Percentiles rank a stretch among this genome's conserved stretches.
These are phyloP conservation scores for Aspergillus jensenii DNA, from an alignment of 2,329 filamentous ascomycete species.

Conservation along the genomic window DNA sequence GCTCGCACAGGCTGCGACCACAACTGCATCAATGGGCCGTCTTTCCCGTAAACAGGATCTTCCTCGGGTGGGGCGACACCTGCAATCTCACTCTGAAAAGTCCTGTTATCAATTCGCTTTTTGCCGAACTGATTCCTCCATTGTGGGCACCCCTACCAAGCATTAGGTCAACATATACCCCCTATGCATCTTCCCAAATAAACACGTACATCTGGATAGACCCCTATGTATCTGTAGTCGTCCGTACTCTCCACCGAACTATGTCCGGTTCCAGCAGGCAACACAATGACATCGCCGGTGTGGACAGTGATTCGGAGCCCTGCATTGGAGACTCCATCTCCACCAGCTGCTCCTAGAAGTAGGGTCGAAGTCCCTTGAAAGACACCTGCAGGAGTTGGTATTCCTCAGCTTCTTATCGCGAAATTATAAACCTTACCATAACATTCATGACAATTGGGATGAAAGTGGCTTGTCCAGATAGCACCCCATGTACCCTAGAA, in stretches of 20 bases:
- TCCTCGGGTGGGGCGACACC: background rate
- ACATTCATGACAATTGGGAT: slow-evolving; percentile 10
- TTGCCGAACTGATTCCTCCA: background rate
- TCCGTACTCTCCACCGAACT: slow-evolving; percentile 1
- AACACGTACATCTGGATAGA: slow-evolving; percentile 1
- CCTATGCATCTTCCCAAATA: background rate
- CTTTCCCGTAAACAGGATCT: slow-evolving; percentile 2
- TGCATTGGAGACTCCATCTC: background rate
- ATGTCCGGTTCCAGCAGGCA: slow-evolving; percentile 5
- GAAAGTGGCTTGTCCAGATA: background rate
- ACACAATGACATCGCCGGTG: slow-evolving; percentile 3
- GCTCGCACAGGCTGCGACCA: background rate
- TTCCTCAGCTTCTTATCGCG: background rate
- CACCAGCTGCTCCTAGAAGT: slow-evolving; percentile 1
- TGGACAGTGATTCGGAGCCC: slow-evolving; percentile 1
- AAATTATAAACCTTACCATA: background rate
- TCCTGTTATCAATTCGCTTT: background rate
- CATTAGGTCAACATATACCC: background rate
- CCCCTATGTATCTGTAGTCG: slow-evolving; percentile 5
- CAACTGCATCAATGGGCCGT: slow-evolving; percentile 1
- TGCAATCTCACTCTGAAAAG: background rate
- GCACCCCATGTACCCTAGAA: slow-evolving; percentile 4
- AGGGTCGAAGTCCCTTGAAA: slow-evolving; percentile 7
- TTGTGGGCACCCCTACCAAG: background rate
- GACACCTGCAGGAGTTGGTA: background rate